Evolutionary conservation across 805 yeast genomes (phyloP), one percentile per base, ranked within the genome.

Genomic region (Ogataea philodendri): DNA sequence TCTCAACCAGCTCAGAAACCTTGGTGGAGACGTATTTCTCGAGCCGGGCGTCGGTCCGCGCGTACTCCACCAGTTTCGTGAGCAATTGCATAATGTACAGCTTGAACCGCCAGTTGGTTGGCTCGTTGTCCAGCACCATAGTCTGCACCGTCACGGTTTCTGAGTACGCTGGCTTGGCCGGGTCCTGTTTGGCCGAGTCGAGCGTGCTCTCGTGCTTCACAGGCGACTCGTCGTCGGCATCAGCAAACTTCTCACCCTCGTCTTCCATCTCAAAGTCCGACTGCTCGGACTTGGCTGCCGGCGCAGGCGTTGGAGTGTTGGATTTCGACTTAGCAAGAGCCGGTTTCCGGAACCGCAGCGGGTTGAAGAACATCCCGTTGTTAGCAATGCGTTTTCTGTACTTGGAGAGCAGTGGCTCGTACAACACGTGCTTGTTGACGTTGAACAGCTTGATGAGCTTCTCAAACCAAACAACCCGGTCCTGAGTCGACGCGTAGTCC

Each of bases 1-100:
- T 66, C 42, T 83, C 80, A 17, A 89, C 80, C 24, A 90, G 59
- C 14, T 84, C 94, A 7, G 76, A 67, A 5, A 81, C 67, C 29
- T 63, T 67, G 0, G 67, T 54, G 7, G 72, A 60, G 21, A 78
- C 53, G 26, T 59, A 65, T 2, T 60, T 54, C 17, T 68, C 59
- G n/a, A 77, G 49, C 16, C 51, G 52, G 0, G 58, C 36, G 39
- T 71, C 71, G 11, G 54, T 54, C 6, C 46, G 44, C 2, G 81
- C 66, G 33, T 65, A 60, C 1, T 48, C 39, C 9, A 79, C 47
- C 11, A 76, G 55, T 17, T 65, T 62, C 23, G 62, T 69, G 33
- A 78, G 48, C 39, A 76, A 55, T 22, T 65, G 70, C 35, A 76
- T 61, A 5, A 78, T 63, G 33, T 66, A 64, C 14, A 66, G 47